A percentile compares a stretch with the other conserved stretches of the same genome.
Conservation (phyloP, 2,329 filamentous ascomycete species). For the Cladosporium oxysporum region DNA sequence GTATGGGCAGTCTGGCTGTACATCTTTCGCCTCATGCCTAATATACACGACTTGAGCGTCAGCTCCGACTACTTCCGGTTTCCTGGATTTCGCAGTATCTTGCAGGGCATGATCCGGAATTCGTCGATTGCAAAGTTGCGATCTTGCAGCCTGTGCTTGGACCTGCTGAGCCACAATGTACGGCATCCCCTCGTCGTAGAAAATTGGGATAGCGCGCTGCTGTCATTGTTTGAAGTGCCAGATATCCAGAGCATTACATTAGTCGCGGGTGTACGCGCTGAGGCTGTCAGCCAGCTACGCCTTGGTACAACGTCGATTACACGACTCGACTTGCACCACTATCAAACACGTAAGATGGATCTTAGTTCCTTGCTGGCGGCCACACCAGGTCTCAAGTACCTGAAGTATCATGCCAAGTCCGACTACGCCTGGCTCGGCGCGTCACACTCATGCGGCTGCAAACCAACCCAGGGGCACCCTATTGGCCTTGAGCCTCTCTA, state of each 20-base stretch:
- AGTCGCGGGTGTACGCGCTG: background rate
- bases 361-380: constrained; percentile 4
- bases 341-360: background rate
- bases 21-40: background rate
- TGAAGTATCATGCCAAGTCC: constrained; percentile 15
- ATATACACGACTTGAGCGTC: constrained; percentile 7
- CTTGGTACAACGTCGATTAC: constrained; percentile 9
- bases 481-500: constrained; percentile 6
- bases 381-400: constrained; percentile 8
- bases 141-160: constrained; percentile 18
- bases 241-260: constrained; percentile 8
- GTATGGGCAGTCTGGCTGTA: constrained; percentile 6
- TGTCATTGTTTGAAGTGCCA: background rate
- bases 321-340: constrained; percentile 13
- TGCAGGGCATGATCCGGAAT: constrained; percentile 1
- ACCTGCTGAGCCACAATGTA: background rate
- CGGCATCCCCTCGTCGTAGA: background rate
- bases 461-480: background rate
- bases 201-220: constrained; percentile 12
- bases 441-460: too few relatives aligned
- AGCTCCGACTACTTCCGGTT: constrained; percentile 13
- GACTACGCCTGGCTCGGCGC: background rate
- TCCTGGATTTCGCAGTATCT: constrained; percentile 3
- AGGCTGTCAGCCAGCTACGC: constrained; percentile 8
- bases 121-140: constrained; percentile 7